Evolutionary conservation across 164 flowering plant species (phyloP).

Genomic region (Sextonia rubra): DNA sequence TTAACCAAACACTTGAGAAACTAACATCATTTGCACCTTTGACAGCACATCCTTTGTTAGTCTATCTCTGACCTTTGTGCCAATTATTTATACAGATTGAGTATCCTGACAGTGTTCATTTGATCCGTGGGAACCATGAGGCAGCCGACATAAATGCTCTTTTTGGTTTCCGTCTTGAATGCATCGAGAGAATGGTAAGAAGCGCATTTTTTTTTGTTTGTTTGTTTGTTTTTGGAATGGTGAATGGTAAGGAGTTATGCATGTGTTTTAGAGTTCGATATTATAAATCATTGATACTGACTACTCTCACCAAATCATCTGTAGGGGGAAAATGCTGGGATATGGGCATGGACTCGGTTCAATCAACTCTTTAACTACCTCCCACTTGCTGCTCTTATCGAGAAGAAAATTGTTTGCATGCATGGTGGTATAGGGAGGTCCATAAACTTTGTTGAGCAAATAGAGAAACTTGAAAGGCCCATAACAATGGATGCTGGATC

Average conservation of each 20-base stretch:
- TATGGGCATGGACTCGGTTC: slow-evolving; percentile 99
- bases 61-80: neutral
- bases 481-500: slow-evolving; percentile 99
- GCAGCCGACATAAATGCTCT: slow-evolving; percentile 83
- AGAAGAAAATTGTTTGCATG: slow-evolving; percentile 97
- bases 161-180: slow-evolving; percentile 45
- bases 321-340: slow-evolving; percentile 96
- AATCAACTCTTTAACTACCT: slow-evolving; percentile 96
- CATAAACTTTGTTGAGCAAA: slow-evolving; percentile 86
- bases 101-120: slow-evolving; percentile 41
- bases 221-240: neutral
- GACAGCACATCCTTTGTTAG: neutral
- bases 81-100: slow-evolving; percentile 51
- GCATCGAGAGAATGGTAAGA: slow-evolving; percentile 75
- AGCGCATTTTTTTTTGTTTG: too few relatives aligned
- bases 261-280: neutral
- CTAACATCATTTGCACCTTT: neutral
- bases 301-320: slow-evolving; percentile 11
- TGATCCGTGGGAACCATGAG: slow-evolving; percentile 82
- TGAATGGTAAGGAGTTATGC: neutral
- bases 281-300: slow-evolving; percentile 5
- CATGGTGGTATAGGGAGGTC: slow-evolving; percentile 99
- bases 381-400: slow-evolving; percentile 93
- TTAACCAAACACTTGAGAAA: neutral
- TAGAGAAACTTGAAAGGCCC: slow-evolving; percentile 96